phyloP scores from a whole-genome alignment of 176 grass and related monocot species.

The barley (Hordeum vulgare) region DNA sequence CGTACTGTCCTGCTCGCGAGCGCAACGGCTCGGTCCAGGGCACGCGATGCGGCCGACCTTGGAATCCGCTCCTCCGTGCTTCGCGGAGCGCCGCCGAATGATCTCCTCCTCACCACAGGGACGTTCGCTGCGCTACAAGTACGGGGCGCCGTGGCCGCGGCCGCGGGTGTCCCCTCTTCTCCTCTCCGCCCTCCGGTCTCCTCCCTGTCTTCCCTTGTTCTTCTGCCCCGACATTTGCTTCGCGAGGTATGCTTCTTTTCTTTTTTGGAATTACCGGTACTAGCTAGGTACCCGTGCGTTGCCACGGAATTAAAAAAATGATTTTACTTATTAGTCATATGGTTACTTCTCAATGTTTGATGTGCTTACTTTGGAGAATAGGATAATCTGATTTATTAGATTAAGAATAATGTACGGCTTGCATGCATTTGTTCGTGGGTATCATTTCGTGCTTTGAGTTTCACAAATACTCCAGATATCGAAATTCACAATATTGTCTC shows the following conservation, averaged over 20 bases:
- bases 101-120: not conserved
- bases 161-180: not conserved
- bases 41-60: not conserved
- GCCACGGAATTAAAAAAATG: no score
- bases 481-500: no score
- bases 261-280: not conserved
- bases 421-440: no score
- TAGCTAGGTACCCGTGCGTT: no score
- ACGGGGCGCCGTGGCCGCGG: not conserved
- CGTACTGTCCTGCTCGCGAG: no score
- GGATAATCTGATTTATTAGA: no score
- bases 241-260: not conserved
- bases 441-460: no score
- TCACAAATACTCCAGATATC: no score
- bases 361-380: no score
- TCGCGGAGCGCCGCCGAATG: not conserved
- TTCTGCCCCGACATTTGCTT: not conserved
- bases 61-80: not conserved
- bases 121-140: not conserved
- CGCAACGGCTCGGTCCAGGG: not conserved
- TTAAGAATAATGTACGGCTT: no score
- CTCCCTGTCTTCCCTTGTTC: not conserved
- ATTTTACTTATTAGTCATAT: no score
- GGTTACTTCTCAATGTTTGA: no score
- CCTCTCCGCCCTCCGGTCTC: not conserved